Evolutionary conservation across 352 stramenopile species (phyloP).

Genomic region (Globisporangium splendens): DNA sequence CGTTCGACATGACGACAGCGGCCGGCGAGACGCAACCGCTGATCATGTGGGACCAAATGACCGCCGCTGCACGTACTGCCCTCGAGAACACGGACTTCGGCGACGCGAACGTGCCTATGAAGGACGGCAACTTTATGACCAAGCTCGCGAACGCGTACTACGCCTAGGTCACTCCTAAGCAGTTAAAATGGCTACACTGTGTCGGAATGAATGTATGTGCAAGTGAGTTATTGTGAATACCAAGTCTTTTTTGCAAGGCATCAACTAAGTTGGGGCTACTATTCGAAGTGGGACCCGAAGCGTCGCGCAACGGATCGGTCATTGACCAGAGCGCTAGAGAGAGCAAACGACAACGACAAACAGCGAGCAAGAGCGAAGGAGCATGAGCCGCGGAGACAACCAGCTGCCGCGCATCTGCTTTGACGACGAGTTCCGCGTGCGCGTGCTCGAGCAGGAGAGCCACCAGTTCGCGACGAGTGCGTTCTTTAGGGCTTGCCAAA

Average conservation of each 20-base stretch:
- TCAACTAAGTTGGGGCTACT: no score
- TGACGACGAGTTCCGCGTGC: constrained; percentile 77
- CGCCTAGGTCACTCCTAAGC: no score
- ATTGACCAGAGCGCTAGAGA: no score
- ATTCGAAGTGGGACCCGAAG: no score
- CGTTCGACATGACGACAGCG: constrained; percentile 13
- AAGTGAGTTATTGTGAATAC: no score
- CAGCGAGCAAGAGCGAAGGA: constrained; percentile 1
- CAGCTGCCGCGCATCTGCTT: constrained; percentile 75
- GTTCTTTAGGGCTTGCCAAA: not conserved
- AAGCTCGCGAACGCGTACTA: no score
- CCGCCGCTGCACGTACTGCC: constrained; percentile 9
- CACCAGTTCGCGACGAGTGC: constrained; percentile 78
- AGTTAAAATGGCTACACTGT: no score
- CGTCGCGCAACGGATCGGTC: no score
- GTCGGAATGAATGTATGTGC: no score
- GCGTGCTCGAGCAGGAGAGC: constrained; percentile 78
- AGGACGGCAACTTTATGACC: no score
- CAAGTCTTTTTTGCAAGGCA: no score
- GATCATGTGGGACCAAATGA: constrained; percentile 14
- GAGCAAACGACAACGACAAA: no score
- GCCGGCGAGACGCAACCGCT: constrained; percentile 13
- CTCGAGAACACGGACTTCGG: constrained; percentile 18
- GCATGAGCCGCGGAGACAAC: constrained; percentile 70
- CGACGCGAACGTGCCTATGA: not conserved